Base-by-base conservation (phyloP, 495 filamentous ascomycete genomes). In the Talaromyces adpressus region DNA sequence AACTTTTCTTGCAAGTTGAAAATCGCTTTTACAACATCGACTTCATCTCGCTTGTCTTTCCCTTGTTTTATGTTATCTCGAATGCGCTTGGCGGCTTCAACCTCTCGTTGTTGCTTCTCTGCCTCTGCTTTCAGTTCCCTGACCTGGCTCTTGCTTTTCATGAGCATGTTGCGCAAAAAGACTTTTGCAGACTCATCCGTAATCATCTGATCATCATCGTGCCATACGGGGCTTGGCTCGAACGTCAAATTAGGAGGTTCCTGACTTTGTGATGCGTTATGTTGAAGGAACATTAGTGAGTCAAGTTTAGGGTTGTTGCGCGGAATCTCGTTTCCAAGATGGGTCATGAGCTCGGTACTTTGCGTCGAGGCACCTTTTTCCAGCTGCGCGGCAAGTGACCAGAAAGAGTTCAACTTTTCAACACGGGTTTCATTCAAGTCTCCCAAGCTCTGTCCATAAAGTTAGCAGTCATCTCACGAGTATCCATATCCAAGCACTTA, bases 141-240 rank as follows among this genome's bases (percentile, higher is more conserved):
- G 5, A 95, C 77, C 67, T 91, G 89, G 9, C 82, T 74, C 73
- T 96, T 97, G 66, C 91, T 95, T 72, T 97, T 97, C 59, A 87
- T 86, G 34, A 99, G 79, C 11, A 97, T 78, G 71, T 99, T 99
- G 59, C 92, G 88, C 47, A 99, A 78, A 76, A 92, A 98, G 0
- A 94, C 83, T 73, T 93, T 96, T 36, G 94, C 91, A 1, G 82
- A 70, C 32, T 96, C 93, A 73, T 98, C 91, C 0, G 84, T 84
- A 4, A 90, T 79, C 80, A 99, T 92, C 16, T 81, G 72, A 58
- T 87, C 89, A 67, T 97, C 93, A 67, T 99, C 94, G 69, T 96
- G 91, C 95, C 95, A 99, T 57, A 99, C 87, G 6, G 93, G 92
- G 72, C 93, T 97, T 1, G 94, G 91, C 74, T 99, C 95, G 68